Evolutionary conservation across 805 yeast species (phyloP), one percentile per base, ranked within the genome.

Genomic region (Zygotorulaspora sp.): DNA sequence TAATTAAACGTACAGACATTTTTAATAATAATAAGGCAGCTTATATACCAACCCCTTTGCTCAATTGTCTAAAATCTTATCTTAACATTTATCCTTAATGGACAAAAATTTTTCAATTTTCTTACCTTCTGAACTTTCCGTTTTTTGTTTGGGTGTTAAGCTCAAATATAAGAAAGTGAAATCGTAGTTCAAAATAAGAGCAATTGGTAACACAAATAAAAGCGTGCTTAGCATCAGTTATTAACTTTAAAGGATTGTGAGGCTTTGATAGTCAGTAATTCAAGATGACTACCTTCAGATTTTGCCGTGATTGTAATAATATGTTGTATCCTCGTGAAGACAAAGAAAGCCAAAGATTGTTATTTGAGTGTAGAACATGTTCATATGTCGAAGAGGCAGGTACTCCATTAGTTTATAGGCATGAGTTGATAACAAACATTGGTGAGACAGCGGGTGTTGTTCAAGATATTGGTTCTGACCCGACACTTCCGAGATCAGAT

Each of bases 251-350:
- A n/a, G n/a, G n/a, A n/a, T n/a, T n/a, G n/a, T n/a, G n/a, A n/a
- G n/a, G n/a, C n/a, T n/a, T n/a, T n/a, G n/a, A n/a, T n/a, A n/a
- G n/a, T n/a, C n/a, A n/a, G n/a, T n/a, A n/a, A n/a, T 16, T 18
- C 23, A 24, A 21, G 20, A 86, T 85, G 95, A 87, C 95, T 54
- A 87, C 96, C 37, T 90, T 92, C 67, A 76, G 96, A 61, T 90
- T 90, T 71, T 90, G 98, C 65, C 80, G 92, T 55, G 95, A 90
- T 60, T 90, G 80, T 76, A 92, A 92, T 74, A 92, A 92, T 62
- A 92, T 92, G 98, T 75, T 92, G 66, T 92, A 92, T 62, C 98
- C 98, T 14, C 78, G 86, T 50, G 98, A 92, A 68, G 97, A 92
- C 61, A 85, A 83, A 57, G 86, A 81, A 41, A 71, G 76, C 48